A percentile compares a stretch with the other conserved stretches of the same genome.
Evolutionary conservation across 192 early-diverging fungal genomes (phyloP).

Genomic region (Coemansia sp.): DNA sequence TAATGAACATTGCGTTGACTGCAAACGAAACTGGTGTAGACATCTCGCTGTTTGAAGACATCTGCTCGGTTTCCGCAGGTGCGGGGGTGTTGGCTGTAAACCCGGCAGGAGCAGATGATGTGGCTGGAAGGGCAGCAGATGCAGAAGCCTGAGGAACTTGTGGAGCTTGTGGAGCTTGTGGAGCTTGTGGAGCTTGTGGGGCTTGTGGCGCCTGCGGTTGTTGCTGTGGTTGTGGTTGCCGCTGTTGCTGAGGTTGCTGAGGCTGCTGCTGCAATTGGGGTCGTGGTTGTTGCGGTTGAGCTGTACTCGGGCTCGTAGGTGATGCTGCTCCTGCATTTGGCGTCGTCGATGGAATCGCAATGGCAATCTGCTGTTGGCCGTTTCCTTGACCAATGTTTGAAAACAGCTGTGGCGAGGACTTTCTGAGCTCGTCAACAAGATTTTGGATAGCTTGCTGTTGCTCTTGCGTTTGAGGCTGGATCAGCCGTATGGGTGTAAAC

Average conservation of each 20-base stretch:
- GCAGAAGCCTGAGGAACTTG: constrained; percentile 3
- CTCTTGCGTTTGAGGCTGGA: constrained; percentile 43
- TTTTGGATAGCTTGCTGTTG: constrained; percentile 48
- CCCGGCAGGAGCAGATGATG: neutral
- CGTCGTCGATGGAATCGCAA: constrained; percentile 27
- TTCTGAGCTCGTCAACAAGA: constrained; percentile 45
- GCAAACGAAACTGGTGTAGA: constrained; percentile 34
- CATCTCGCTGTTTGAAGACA: neutral
- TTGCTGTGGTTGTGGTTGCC: neutral
- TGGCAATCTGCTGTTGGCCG: constrained; percentile 35
- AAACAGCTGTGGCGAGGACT: constrained; percentile 39
- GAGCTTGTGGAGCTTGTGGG: neutral
- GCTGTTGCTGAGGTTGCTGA: neutral
- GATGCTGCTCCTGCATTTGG: constrained; percentile 12
- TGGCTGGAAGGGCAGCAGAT: constrained; percentile 9
- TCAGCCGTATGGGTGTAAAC: constrained; percentile 46
- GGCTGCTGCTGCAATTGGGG: neutral
- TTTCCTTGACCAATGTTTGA: constrained; percentile 25
- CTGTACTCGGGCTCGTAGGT: neutral
- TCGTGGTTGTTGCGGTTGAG: neutral
- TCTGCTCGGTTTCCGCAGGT: neutral
- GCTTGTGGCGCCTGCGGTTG: neutral
- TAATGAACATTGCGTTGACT: constrained; percentile 35
- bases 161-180: neutral
- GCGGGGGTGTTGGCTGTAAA: constrained; percentile 2